Evolutionary conservation across 2,329 filamentous ascomycete species (phyloP), one percentile per base, ranked within the genome.

Genomic region (Cryoendolithus antarcticus): DNA sequence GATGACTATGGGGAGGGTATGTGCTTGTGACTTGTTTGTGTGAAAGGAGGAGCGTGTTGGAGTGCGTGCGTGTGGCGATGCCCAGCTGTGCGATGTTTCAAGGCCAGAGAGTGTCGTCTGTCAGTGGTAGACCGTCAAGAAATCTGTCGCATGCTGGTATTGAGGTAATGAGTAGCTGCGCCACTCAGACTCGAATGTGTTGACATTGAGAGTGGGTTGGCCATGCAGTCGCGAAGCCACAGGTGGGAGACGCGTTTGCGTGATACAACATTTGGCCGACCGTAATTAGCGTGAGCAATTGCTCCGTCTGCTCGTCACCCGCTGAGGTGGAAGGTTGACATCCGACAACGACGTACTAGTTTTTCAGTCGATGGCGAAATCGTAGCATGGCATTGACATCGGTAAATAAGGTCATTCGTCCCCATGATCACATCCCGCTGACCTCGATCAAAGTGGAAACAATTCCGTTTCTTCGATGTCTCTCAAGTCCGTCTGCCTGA

Each of bases 401-500:
- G 50, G 55, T 57, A 48, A 34, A 27, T 8, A 27, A 6, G 27
- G 27, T 30, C 11, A 21, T 9, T 9, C 9, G 15, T 31, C 30
- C 19, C 24, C 24, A 27, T 27, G 24, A 6, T 27, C 24, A 8
- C 24, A 27, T 27, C 7, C 24, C 24, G 24, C 24, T 27, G 24
- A 27, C 24, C 24, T 27, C 30, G n/a, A 19, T 36, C 41, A 37
- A 48, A 94, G 89, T 96, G 91, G 89, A 95, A 95, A 82, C 80
- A 82, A 53, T 98, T 98, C 70, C 88, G 93, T 72, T 98, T 98
- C 79, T 96, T 98, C 75, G 86, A 95, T 65, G 86, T 93, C 62
- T 78, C 78, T 59, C 80, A 83, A 60, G 79, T 95, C 62, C 77
- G 81, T 57, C 72, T 88, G 54, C 74, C 72, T 51, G 82, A 93